Evolutionary conservation across 805 yeast genomes (phyloP).

Genomic region (Wickerhamiella azyma): DNA sequence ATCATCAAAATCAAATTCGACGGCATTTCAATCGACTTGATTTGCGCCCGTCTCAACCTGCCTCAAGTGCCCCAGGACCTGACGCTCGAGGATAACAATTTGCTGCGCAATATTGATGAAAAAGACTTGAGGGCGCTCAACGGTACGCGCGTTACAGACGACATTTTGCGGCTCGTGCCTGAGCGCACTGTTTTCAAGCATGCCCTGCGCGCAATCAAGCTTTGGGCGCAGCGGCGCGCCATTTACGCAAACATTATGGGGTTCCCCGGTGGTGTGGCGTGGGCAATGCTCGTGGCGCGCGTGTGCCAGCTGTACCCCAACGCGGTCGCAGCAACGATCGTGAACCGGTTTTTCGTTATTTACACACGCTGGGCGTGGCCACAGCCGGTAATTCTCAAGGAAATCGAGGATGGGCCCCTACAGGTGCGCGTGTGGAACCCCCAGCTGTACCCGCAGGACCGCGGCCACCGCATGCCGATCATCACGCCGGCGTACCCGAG

Average conservation of each 20-base stretch:
- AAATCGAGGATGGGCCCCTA: constrained; percentile 91
- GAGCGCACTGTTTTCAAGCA: constrained; percentile 85
- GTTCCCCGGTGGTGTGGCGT: constrained; percentile 98
- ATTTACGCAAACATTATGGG: constrained; percentile 91
- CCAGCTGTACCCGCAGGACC: constrained; percentile 71
- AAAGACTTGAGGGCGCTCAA: constrained; percentile 78
- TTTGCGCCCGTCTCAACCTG: constrained; percentile 70
- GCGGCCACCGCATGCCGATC: constrained; percentile 90
- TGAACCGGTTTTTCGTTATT: constrained; percentile 79
- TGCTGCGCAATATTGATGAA: constrained; percentile 79
- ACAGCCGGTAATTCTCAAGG: constrained; percentile 85
- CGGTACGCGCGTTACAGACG: constrained; percentile 96
- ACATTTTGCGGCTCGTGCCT: constrained; percentile 77
- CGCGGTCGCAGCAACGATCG: constrained; percentile 82
- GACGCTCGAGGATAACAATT: constrained; percentile 69
- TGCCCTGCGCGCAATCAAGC: constrained; percentile 79
- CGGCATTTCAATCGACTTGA: constrained; percentile 87
- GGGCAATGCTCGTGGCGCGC: constrained; percentile 99
- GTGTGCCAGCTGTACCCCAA: constrained; percentile 94
- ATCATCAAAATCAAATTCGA: constrained; percentile 77
- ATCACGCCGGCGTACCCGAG: constrained; percentile 97
- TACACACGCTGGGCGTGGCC: constrained; percentile 95
- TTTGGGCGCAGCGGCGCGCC: constrained; percentile 95
- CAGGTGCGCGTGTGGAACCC: constrained; percentile 98
- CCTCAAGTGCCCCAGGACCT: constrained; percentile 69